Conservation (phyloP, 805 yeast genomes). For the Hanseniaspora occidentalis region DNA sequence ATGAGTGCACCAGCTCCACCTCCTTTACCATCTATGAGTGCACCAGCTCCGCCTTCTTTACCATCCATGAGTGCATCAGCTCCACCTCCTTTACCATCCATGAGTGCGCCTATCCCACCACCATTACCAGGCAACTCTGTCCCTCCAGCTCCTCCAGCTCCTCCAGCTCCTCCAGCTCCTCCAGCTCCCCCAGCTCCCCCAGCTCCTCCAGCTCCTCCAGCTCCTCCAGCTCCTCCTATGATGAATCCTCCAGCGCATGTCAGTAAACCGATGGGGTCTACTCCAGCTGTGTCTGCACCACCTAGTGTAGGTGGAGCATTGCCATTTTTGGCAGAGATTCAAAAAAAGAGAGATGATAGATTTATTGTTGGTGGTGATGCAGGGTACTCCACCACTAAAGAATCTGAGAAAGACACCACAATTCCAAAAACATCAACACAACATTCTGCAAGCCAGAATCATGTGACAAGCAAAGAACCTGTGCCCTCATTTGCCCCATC, state of each 20-base stretch:
- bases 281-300: slow-evolving; percentile 10
- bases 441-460: slow-evolving; percentile 8
- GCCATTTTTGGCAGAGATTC: slow-evolving; percentile 49
- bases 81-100: slow-evolving; percentile 9
- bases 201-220: slow-evolving; percentile 8
- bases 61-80: slow-evolving; percentile 10
- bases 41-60: slow-evolving; percentile 10
- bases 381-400: slow-evolving; percentile 16
- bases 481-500: slow-evolving; percentile 3
- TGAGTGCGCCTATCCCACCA: slow-evolving; percentile 16
- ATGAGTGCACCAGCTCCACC: slow-evolving; percentile 8
- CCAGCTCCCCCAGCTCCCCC: slow-evolving; percentile 14
- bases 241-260: slow-evolving; percentile 15
- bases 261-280: slow-evolving; percentile 12
- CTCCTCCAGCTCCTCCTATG: slow-evolving; percentile 14
- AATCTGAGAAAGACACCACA: slow-evolving; percentile 14
- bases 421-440: slow-evolving; percentile 9
- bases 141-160: slow-evolving; percentile 16
- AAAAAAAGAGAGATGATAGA: slow-evolving; percentile 39
- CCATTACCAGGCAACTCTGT: slow-evolving; percentile 20
- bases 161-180: slow-evolving; percentile 12
- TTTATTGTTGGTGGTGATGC: slow-evolving; percentile 33
- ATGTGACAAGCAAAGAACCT: not conserved
- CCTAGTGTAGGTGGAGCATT: slow-evolving; percentile 18
- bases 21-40: slow-evolving; percentile 21